Percentiles rank a stretch among this genome's conserved stretches.
phyloP scores from a whole-genome alignment of 2,329 filamentous ascomycete genomes.

The Alternaria sp. region DNA sequence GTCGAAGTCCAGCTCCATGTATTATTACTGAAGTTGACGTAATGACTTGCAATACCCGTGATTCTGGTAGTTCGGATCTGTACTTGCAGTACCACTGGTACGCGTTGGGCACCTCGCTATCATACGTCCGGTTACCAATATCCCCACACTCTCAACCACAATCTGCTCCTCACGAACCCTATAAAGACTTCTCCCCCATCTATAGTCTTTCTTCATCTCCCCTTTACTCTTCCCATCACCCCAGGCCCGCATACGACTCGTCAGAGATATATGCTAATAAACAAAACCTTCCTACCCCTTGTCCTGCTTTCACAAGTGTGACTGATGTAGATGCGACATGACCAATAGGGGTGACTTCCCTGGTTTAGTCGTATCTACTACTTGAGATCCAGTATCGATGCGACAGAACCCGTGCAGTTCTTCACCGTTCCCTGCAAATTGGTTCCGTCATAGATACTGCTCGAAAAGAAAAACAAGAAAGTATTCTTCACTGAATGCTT shows the following conservation, averaged over 20 bases:
- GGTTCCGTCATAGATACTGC: not conserved
- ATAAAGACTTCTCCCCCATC: not conserved
- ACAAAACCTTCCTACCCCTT: not conserved
- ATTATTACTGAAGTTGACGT: not conserved
- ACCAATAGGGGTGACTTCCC: not conserved
- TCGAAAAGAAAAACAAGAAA: too few relatives aligned
- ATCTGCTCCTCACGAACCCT: not conserved
- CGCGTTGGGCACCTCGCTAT: not conserved
- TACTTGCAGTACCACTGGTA: not conserved
- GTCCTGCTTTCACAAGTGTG: not conserved
- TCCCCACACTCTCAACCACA: not conserved
- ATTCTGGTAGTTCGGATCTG: not conserved
- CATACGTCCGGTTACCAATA: not conserved
- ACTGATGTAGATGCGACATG: not conserved
- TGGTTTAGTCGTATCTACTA: too few relatives aligned
- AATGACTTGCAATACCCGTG: too few relatives aligned
- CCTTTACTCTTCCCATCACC: not conserved
- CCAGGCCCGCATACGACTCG: not conserved
- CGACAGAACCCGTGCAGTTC: too few relatives aligned
- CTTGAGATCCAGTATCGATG: too few relatives aligned
- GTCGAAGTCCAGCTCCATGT: not conserved
- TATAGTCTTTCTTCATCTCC: not conserved
- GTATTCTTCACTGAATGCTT: too few relatives aligned
- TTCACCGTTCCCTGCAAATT: fast-evolving
- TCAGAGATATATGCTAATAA: not conserved